phyloP scores from a whole-genome alignment of 1,139 yeast species.

The Nadsonia commutata region DNA sequence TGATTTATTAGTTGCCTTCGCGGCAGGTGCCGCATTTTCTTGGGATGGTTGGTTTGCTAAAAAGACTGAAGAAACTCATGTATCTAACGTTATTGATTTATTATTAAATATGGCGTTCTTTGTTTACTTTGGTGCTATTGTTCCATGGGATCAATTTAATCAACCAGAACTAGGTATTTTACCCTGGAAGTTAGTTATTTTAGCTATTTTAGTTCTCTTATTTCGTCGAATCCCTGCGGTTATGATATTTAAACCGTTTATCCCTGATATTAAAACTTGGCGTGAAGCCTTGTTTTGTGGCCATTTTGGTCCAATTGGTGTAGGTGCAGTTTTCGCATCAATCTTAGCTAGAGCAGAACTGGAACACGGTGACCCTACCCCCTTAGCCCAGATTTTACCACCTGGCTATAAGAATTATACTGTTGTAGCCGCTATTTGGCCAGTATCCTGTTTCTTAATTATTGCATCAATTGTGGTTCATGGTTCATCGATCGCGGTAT shows the following conservation, averaged over 20 bases:
- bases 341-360: conserved; percentile 71
- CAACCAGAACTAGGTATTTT: conserved; percentile 48
- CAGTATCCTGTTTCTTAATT: conserved; percentile 72
- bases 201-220: conserved; percentile 73
- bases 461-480: conserved; percentile 82
- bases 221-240: conserved; percentile 85
- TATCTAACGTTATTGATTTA: conserved; percentile 82
- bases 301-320: conserved; percentile 97
- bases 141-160: conserved; percentile 86
- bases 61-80: conserved; percentile 82
- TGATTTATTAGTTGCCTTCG: conserved; percentile 81
- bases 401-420: conserved; percentile 46
- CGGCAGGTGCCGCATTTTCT: conserved; percentile 92
- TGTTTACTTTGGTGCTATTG: conserved; percentile 84
- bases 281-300: conserved; percentile 93
- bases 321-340: conserved; percentile 88
- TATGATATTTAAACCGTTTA: conserved; percentile 56
- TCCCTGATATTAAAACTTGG: conserved; percentile 92
- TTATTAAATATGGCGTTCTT: conserved; percentile 63
- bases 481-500: conserved; percentile 93
- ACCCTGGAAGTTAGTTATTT: conserved; percentile 71
- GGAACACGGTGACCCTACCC: conserved; percentile 53
- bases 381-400: conserved; percentile 35
- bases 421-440: conserved; percentile 73
- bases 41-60: conserved; percentile 93